Conservation (phyloP, 306 rosid species). For the Prunus armeniaca region DNA sequence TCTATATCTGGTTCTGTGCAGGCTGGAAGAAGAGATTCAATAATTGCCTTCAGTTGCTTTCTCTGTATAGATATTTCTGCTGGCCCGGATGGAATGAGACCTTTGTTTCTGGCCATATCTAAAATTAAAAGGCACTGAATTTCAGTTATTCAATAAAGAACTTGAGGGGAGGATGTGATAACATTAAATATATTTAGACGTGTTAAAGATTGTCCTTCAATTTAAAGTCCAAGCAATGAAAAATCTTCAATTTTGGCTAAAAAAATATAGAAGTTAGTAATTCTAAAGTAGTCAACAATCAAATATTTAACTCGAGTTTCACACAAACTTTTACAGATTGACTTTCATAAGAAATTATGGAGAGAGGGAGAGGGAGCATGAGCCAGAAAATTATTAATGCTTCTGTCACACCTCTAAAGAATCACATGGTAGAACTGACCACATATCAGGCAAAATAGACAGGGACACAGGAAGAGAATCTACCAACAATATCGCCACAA, state of each 20-base stretch:
- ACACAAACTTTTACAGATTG: neutral
- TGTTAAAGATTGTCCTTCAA: neutral
- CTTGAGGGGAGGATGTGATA: neutral
- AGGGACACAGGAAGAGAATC: neutral
- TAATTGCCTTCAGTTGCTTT: slow-evolving; percentile 78
- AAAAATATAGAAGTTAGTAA: neutral
- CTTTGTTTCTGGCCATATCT: slow-evolving; percentile 98
- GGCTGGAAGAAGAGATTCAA: slow-evolving; percentile 93
- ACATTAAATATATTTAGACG: slow-evolving; percentile 10
- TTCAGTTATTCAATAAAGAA: slow-evolving; percentile 22
- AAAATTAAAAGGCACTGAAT: slow-evolving; percentile 23
- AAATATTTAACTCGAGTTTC: neutral
- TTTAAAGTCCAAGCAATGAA: neutral
- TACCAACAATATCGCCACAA: neutral
- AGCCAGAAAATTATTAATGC: neutral
- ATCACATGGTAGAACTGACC: neutral
- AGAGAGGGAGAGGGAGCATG: neutral
- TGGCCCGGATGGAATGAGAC: slow-evolving; percentile 88
- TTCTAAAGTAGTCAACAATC: neutral
- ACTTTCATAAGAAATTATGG: neutral
- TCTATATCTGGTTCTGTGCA: slow-evolving; percentile 89
- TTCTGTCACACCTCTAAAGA: neutral
- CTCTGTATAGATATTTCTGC: slow-evolving; percentile 76
- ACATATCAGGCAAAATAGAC: neutral
- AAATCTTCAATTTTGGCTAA: neutral